Conservation (phyloP, 345 rosid genomes). For the Lepidium didymum region DNA sequence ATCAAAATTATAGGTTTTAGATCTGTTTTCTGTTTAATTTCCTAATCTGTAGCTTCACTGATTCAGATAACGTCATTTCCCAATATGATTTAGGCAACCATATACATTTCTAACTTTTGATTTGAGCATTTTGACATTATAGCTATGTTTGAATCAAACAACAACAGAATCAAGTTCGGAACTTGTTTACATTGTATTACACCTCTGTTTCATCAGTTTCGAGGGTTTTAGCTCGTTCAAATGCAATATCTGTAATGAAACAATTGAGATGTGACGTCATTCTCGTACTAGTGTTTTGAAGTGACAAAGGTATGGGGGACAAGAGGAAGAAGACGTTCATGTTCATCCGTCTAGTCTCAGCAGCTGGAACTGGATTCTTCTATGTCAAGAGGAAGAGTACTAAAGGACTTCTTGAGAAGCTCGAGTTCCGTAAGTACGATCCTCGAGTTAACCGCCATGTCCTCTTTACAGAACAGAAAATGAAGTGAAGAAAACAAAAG, state of each 20-base stretch:
- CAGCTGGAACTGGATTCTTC: constrained; percentile 97
- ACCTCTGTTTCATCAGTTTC: not conserved
- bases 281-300: not conserved
- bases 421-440: constrained; percentile 89
- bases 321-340: constrained; percentile 86
- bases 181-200: not conserved
- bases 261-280: not conserved
- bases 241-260: not conserved
- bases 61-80: not conserved
- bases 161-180: not conserved
- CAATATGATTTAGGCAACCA: not conserved
- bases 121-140: not conserved
- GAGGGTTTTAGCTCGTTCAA: not conserved
- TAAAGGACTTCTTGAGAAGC: constrained; percentile 68
- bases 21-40: not conserved
- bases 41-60: not conserved
- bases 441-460: constrained; percentile 94
- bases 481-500: constrained; percentile 48
- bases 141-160: not conserved
- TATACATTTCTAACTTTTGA: not conserved
- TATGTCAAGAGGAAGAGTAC: constrained; percentile 90
- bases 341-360: constrained; percentile 85
- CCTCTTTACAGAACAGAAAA: constrained; percentile 80
- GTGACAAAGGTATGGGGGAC: constrained; percentile 53
- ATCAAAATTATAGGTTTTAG: not conserved